phyloP scores from a whole-genome alignment of 345 rosid genomes.

The Gossypium sturtianum region DNA sequence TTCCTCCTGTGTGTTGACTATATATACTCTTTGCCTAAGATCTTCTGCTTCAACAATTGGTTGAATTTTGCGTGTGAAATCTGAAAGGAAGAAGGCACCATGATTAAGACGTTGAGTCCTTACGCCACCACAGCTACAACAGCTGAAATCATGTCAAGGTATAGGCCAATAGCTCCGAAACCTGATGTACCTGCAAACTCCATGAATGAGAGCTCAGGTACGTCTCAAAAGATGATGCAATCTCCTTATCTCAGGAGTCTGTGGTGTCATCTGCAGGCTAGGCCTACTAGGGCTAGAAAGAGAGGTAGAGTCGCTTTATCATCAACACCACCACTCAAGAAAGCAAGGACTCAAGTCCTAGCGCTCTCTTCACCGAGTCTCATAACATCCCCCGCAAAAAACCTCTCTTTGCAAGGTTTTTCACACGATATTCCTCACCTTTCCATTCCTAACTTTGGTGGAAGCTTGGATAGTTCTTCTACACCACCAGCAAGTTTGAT shows the following conservation, averaged over 20 bases:
- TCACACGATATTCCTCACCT: slow-evolving; percentile 35
- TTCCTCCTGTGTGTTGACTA: not conserved
- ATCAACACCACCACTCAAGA: slow-evolving; percentile 48
- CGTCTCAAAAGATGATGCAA: slow-evolving; percentile 61
- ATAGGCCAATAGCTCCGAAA: slow-evolving; percentile 90
- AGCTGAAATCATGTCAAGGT: slow-evolving; percentile 90
- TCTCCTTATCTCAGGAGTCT: slow-evolving; percentile 74
- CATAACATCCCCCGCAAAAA: slow-evolving; percentile 20
- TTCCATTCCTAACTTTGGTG: slow-evolving; percentile 27
- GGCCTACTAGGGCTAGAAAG: slow-evolving; percentile 85
- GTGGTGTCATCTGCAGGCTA: slow-evolving; percentile 83
- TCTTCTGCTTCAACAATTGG: not conserved
- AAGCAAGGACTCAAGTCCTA: slow-evolving; percentile 31
- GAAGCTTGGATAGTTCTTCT: slow-evolving; percentile 25
- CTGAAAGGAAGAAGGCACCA: slow-evolving; percentile 19
- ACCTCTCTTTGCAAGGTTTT: slow-evolving; percentile 34
- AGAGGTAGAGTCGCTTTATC: slow-evolving; percentile 60
- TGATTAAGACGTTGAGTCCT: slow-evolving; percentile 65
- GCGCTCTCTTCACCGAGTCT: slow-evolving; percentile 25
- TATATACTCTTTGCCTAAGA: not conserved
- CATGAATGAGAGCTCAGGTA: slow-evolving; percentile 31
- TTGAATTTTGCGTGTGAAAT: not conserved
- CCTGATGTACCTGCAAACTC: slow-evolving; percentile 39
- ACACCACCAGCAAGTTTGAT: slow-evolving; percentile 40
- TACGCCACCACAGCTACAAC: slow-evolving; percentile 57